Evolutionary conservation across 108 stramenopile species (phyloP), one percentile per base, ranked within the genome.

Genomic region (Cylindrotheca closterium): DNA sequence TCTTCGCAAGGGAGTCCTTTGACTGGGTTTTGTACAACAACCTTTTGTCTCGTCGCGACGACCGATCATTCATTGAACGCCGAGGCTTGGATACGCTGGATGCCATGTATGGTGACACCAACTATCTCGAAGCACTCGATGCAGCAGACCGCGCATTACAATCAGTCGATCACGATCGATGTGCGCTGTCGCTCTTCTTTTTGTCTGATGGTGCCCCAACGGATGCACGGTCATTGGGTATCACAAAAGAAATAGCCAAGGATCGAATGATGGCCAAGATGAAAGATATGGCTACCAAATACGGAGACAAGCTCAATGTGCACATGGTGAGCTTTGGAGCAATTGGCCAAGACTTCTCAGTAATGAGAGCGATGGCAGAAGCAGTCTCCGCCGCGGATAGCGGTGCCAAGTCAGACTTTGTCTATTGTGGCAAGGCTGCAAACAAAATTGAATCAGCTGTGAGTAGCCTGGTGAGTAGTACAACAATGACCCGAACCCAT

Each of bases 1-100:
- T 82, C 18, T 58, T 80, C 15, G 51, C 67, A 8, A 55, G 77
- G 59, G 81, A 79, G 28, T 81, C 85, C 3, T 24, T 80, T 51
- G 79, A 76, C 42, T 86, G 85, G 85, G 70, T 83, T 2, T 31
- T 87, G n/a, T 87, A 74, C 78, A 86, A 80, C 30, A 76, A 72
- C 46, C 27, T 80, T 5, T 63, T 86, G 12, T 25, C 51, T 22
- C 73, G 75, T 5, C 64, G 73, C 28, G 64, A 70, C 30, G 62
- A 28, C 2, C 4, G 51, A 42, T 17, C n/a, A 3, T 74, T 59
- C 28, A 54, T 0, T 23, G 47, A 47, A 61, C 81, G 32, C 24
- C 31, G 49, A 67, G 72, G 29, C 71, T 46, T 42, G 68, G 55
- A 30, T 3, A 5, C 4, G 12, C 17, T 21, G 33, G 58, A 58